Evolutionary conservation across 164 flowering plant genomes (phyloP).

Genomic region (Euptelea pleiosperma): DNA sequence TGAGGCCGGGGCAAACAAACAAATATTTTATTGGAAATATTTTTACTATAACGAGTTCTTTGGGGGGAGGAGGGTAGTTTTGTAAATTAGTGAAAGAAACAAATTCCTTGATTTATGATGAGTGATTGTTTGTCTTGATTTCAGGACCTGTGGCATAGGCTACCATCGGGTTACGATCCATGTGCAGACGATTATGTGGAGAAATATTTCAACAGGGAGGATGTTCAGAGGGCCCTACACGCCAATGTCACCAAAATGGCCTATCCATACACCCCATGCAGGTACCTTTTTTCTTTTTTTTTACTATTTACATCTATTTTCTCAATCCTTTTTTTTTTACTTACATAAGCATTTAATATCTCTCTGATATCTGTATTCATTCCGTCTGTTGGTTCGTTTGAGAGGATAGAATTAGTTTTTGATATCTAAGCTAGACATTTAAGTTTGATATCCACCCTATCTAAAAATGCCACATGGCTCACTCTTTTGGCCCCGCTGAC

Average conservation of each 20-base stretch:
- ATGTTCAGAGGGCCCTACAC: conserved; percentile 58
- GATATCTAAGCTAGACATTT: too few species aligned
- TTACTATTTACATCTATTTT: neutral
- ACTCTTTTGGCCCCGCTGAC: too few species aligned
- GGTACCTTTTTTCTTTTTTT: conserved; percentile 20
- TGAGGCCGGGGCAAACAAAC: too few species aligned
- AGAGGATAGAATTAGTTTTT: too few species aligned
- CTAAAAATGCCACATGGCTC: too few species aligned
- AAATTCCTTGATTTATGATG: conserved; percentile 1
- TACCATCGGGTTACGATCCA: conserved; percentile 56
- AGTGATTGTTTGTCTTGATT: conserved; percentile 15
- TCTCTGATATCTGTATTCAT: too few species aligned
- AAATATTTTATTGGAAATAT: too few species aligned
- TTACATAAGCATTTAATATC: too few species aligned
- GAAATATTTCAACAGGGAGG: conserved; percentile 43
- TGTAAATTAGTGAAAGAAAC: neutral
- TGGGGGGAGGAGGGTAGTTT: conserved; percentile 2
- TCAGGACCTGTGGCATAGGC: conserved; percentile 34
- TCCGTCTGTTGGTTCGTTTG: too few species aligned
- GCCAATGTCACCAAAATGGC: conserved; percentile 51
- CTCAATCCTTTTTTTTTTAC: too few species aligned
- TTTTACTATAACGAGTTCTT: too few species aligned
- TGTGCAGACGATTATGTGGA: conserved; percentile 36
- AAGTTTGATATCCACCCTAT: too few species aligned
- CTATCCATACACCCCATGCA: conserved; percentile 50